Base-by-base conservation (phyloP, 371 early-diverging fungal genomes). In the Mucor saturninus region DNA sequence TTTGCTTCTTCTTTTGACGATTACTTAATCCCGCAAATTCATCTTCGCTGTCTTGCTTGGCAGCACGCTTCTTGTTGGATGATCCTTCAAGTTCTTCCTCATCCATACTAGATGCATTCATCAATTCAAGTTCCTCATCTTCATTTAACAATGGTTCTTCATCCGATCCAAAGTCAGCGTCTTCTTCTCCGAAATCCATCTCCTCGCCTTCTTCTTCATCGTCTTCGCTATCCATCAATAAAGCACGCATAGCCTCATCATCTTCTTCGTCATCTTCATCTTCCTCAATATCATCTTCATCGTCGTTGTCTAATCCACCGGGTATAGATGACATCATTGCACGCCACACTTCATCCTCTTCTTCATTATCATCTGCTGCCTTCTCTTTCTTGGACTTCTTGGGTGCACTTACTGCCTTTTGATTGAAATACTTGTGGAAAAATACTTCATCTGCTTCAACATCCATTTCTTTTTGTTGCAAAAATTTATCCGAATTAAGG, bases 381-480 rank as follows among this genome's bases (percentile, higher is more conserved):
- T 67, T 67, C 45, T 79, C 82, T 64, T 80, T 81, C 58, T 71
- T 71, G 46, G 62, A 59, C 52, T 64, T 61, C 30, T 71, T 56
- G 29, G 71, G 50, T 62, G 67, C 46, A 45, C 66, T 62, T 46
- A 66, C 62, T 29, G 74, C 75, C 69, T 85, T 82, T 66, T 87
- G 80, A 15, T 80, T 83, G 72, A 93, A 93, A 71, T 88, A 94
- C 59, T 86, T 89, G 74, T 92, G 89, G 86, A 94, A 97, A 76
- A 96, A 95, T 59, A 81, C 59, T 70, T 91, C 87, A 56, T 91
- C 89, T 0, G 82, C 89, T 4, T 86, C 83, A 1, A 89, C 79
- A 58, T 87, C 76, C 11, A 82, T 78, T 30, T 74, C 73, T 51
- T 84, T 77, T 75, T 76, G 79, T 43, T 79, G 67, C 80, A 84